phyloP scores from a whole-genome alignment of 169 alveolate genomes.

The Cryptosporidium sp. region DNA sequence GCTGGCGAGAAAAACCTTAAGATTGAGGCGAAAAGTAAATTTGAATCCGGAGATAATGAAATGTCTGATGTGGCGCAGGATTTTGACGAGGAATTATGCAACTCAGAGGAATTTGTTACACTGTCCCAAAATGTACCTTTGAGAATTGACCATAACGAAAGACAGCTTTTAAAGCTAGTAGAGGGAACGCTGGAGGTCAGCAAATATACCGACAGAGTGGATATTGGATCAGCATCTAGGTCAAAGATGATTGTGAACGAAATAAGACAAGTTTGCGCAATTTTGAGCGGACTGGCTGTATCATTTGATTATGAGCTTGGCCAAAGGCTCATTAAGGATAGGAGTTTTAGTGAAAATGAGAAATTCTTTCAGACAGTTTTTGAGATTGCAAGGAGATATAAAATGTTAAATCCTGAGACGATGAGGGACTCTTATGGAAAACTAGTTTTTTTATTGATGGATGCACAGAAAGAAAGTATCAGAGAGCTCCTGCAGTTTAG shows the following conservation, averaged over 20 bases:
- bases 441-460: conserved; percentile 90
- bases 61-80: conserved; percentile 13
- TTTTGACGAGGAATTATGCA: conserved; percentile 38
- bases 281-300: conserved; percentile 89
- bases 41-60: conserved; percentile 22
- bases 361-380: conserved; percentile 87
- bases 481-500: conserved; percentile 86
- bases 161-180: conserved; percentile 86
- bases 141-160: conserved; percentile 82
- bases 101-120: conserved; percentile 71
- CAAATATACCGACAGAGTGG: conserved; percentile 91
- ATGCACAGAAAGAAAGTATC: conserved; percentile 87
- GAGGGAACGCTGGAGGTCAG: conserved; percentile 91
- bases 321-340: conserved; percentile 85
- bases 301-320: conserved; percentile 92
- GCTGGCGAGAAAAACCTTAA: neutral
- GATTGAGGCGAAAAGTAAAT: conserved; percentile 60
- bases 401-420: conserved; percentile 91
- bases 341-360: conserved; percentile 85
- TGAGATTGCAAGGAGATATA: conserved; percentile 92
- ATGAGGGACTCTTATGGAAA: conserved; percentile 92
- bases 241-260: conserved; percentile 84
- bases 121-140: conserved; percentile 79
- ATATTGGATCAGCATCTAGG: conserved; percentile 85
- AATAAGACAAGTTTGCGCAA: conserved; percentile 89